Evolutionary conservation across 768 basidiomycete species (phyloP), one percentile per base, ranked within the genome.

Genomic region (Serendipita sp.): DNA sequence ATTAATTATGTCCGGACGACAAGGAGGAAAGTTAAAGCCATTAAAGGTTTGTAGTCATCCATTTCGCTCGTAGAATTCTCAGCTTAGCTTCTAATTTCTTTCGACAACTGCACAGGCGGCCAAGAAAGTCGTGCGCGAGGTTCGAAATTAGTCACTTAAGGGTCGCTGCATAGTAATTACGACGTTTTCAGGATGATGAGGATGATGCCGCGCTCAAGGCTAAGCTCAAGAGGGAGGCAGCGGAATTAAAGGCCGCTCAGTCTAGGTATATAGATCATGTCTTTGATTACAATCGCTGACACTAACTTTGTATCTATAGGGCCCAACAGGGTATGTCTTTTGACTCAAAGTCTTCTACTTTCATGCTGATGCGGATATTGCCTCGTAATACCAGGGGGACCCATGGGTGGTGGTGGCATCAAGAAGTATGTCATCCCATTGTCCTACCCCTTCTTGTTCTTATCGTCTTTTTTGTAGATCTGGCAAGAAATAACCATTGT

Each of bases 11-110:
- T 60, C 56, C 35, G 56, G 56, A 60, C 23, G 56, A 23, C 56
- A 60, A 32, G 56, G 56, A 32, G 56, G 56, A 60, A 60, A 60
- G n/a, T n/a, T 60, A 23, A 60, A 60, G 56, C 56, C 56, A 7
- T 35, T 60, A 23, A 60, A 60, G 56, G 56, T 60, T 28, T 8
- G 56, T 36, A 23, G 23, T 23, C 23, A 23, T 23, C 23, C 23
- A 23, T 23, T 23, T 23, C 23, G 23, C 23, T 23, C 23, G 23
- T 23, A 23, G 23, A 23, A 23, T 23, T 23, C 23, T 23, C 23
- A 23, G 23, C 23, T 23, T 23, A 23, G 23, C 23, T 23, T 23
- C 23, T 23, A 23, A 23, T 23, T 23, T 23, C 23, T 23, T 23
- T 23, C 23, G 23, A 60, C 56, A 23, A 60, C 11, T 23, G 13